Percentiles rank a stretch among this genome's conserved stretches.
phyloP scores from a whole-genome alignment of 495 filamentous ascomycete species.

The Neurospora africana region DNA sequence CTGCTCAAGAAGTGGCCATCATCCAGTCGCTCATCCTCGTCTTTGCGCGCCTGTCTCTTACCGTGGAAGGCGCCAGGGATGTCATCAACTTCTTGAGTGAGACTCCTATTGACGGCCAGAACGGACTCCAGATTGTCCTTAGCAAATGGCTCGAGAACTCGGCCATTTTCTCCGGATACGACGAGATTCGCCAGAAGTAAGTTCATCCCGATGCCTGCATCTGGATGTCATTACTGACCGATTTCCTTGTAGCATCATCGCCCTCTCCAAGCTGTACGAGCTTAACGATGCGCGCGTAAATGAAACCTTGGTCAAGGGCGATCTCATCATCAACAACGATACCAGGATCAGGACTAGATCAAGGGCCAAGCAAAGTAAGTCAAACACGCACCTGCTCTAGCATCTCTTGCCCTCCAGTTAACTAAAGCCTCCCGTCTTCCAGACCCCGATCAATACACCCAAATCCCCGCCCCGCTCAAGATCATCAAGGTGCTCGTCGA shows the following conservation, averaged over 20 bases:
- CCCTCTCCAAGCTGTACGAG: conserved; percentile 77
- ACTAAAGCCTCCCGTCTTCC: conserved; percentile 2
- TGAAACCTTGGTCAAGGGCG: conserved; percentile 78
- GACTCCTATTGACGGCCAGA: conserved; percentile 63
- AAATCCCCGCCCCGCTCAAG: conserved; percentile 77
- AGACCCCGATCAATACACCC: conserved; percentile 87
- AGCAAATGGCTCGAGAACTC: conserved; percentile 96
- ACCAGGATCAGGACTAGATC: conserved; percentile 90
- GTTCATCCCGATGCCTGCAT: conserved; percentile 10
- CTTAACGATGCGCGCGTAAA: conserved; percentile 73
- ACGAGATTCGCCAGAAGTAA: conserved; percentile 91
- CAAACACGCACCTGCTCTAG: background rate
- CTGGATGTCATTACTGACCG: conserved; percentile 22
- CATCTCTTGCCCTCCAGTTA: background rate
- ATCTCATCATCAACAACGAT: conserved; percentile 71
- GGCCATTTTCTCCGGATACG: conserved; percentile 89
- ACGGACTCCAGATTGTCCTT: conserved; percentile 76
- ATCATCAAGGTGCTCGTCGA: conserved; percentile 93
- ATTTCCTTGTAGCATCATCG: conserved; percentile 55
- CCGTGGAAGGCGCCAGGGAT: conserved; percentile 58
- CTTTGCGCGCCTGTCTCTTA: conserved; percentile 79
- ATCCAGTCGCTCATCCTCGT: conserved; percentile 88
- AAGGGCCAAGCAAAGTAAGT: conserved; percentile 60
- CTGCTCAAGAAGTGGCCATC: conserved; percentile 70
- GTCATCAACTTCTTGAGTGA: conserved; percentile 85